Conservation (phyloP, 495 filamentous ascomycete genomes). For the Aspergillus leporis region DNA sequence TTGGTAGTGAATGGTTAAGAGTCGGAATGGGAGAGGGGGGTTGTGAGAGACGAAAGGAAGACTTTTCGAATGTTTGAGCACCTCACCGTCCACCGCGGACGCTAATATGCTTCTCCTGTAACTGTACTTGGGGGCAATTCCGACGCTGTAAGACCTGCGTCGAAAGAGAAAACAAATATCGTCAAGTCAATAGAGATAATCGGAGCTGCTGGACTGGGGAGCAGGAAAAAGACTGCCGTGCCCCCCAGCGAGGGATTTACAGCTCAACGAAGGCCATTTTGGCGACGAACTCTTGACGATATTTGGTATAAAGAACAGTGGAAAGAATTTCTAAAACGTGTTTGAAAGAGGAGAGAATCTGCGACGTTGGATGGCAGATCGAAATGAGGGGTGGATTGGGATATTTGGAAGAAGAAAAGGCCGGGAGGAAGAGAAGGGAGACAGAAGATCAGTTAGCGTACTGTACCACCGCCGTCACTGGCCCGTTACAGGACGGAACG, state of each 20-base stretch:
- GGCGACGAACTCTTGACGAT: conserved; percentile 84
- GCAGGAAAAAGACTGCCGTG: conserved; percentile 59
- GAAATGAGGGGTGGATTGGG: conserved; percentile 24
- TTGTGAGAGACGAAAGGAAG: conserved; percentile 17
- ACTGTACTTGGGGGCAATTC: conserved; percentile 50
- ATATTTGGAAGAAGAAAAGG: conserved; percentile 30
- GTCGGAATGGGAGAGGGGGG: conserved; percentile 15
- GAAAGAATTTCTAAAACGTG: conserved; percentile 33
- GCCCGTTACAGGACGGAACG: conserved; percentile 18
- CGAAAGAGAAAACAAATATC: conserved; percentile 65
- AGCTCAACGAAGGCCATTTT: conserved; percentile 88
- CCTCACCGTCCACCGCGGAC: conserved; percentile 41
- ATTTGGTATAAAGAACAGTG: conserved; percentile 45
- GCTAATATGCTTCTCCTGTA: conserved; percentile 43
- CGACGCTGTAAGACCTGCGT: conserved; percentile 45
- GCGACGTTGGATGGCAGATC: conserved; percentile 12
- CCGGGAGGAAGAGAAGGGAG: conserved; percentile 32
- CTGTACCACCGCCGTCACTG: conserved; percentile 15
- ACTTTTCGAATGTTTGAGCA: conserved; percentile 35
- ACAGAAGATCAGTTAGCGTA: conserved; percentile 20
- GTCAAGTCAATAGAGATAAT: conserved; percentile 72
- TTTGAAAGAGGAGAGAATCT: conserved; percentile 26
- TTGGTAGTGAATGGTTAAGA: conserved; percentile 15
- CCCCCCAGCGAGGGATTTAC: conserved; percentile 86
- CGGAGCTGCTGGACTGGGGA: conserved; percentile 82